Evolutionary conservation across 441 rosid genomes (phyloP).

Genomic region (Arabidopsis hybrid): DNA sequence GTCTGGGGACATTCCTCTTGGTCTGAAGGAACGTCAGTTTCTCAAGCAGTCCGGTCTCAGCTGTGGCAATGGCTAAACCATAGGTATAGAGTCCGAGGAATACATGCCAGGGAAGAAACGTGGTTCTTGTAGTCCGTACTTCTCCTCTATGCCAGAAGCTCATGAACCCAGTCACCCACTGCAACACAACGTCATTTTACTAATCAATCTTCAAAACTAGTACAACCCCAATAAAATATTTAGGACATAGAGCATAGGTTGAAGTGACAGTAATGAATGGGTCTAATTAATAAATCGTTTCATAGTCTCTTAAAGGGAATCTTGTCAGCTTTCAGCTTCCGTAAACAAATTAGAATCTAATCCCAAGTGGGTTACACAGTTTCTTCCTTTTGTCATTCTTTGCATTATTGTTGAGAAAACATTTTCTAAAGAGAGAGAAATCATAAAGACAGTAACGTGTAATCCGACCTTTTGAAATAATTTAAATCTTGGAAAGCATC

Average conservation of each 20-base stretch:
- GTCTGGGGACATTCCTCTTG: slow-evolving; percentile 51
- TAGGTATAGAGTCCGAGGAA: slow-evolving; percentile 93
- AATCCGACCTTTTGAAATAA: slow-evolving; percentile 17
- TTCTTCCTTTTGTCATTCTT: slow-evolving; percentile 16
- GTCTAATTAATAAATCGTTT: background rate
- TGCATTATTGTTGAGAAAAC: slow-evolving; percentile 29
- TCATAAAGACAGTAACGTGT: slow-evolving; percentile 28
- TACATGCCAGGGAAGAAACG: slow-evolving; percentile 87
- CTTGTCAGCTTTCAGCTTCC: slow-evolving; percentile 33
- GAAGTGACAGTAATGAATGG: slow-evolving; percentile 28
- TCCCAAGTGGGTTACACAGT: slow-evolving; percentile 32
- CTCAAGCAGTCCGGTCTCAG: slow-evolving; percentile 89
- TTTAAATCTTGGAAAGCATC: slow-evolving; percentile 12
- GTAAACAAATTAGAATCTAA: slow-evolving; percentile 33
- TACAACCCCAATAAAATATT: background rate
- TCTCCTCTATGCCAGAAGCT: slow-evolving; percentile 92
- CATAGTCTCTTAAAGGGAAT: slow-evolving; percentile 28
- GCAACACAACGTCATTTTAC: slow-evolving; percentile 35
- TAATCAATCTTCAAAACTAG: no score
- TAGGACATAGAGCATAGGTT: slow-evolving; percentile 5
- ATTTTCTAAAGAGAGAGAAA: background rate
- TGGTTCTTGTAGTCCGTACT: slow-evolving; percentile 57
- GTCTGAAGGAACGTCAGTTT: slow-evolving; percentile 76
- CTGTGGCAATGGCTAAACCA: slow-evolving; percentile 85
- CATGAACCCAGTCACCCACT: slow-evolving; percentile 91